These are phyloP conservation scores for Beauveria bassiana DNA, from an alignment of 2,329 filamentous ascomycete genomes.

Conservation along the genomic window DNA sequence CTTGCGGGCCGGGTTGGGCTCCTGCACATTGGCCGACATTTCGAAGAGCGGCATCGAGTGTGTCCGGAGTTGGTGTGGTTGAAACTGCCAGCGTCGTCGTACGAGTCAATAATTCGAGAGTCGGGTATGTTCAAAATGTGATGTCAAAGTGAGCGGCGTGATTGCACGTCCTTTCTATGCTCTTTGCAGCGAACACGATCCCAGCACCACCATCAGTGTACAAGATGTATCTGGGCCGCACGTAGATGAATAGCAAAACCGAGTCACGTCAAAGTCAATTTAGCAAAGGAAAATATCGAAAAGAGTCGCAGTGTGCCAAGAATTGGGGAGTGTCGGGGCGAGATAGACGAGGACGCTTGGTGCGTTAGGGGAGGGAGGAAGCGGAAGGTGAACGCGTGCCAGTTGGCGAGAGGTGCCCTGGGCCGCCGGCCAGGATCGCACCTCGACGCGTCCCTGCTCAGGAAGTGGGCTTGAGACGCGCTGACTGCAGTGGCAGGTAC, in stretches of 20 bases:
- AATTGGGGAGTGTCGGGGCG: not conserved
- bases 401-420: not conserved
- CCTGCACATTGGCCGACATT: slow-evolving; percentile 41
- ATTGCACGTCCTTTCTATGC: not conserved
- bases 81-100: too few relatives aligned
- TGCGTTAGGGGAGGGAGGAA: not conserved
- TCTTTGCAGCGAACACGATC: not conserved
- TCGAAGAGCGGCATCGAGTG: slow-evolving; percentile 39
- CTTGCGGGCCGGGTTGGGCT: slow-evolving; percentile 34
- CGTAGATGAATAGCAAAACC: not conserved
- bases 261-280: not conserved
- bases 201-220: not conserved
- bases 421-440: not conserved
- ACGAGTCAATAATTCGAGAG: too few relatives aligned
- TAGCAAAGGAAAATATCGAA: not conserved
- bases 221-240: not conserved
- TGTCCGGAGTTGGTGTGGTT: not conserved
- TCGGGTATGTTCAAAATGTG: not conserved
- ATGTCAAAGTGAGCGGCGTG: not conserved
- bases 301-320: not conserved
- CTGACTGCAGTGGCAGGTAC: not conserved
- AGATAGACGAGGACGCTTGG: not conserved
- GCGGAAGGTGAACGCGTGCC: not conserved
- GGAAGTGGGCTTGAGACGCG: not conserved
- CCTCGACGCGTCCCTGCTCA: slow-evolving; percentile 1